Percentiles rank a stretch among this genome's conserved stretches.
Conservation (phyloP, 2,329 filamentous ascomycete species). For the Pyrenophora graminea region DNA sequence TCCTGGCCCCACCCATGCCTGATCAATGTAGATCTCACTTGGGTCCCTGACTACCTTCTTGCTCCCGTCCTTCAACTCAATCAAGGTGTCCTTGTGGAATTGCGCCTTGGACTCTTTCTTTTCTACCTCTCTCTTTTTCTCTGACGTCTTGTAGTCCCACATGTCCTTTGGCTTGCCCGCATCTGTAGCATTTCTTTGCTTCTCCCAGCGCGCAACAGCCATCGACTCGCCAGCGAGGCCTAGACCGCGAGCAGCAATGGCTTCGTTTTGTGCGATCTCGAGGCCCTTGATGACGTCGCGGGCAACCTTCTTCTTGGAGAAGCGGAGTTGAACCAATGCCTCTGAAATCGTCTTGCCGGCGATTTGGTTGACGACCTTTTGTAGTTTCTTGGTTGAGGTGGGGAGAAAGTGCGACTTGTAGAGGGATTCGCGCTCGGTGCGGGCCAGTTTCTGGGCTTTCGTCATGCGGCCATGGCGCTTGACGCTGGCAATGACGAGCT, state of each 20-base stretch:
- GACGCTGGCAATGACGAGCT: constrained; percentile 79
- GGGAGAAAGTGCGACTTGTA: constrained; percentile 73
- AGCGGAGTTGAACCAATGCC: constrained; percentile 91
- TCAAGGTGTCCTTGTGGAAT: constrained; percentile 55
- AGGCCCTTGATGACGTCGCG: constrained; percentile 78
- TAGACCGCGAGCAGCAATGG: constrained; percentile 82
- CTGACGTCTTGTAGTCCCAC: constrained; percentile 19
- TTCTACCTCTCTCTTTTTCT: constrained; percentile 5
- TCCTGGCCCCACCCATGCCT: constrained; percentile 89
- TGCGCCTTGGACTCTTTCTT: constrained; percentile 15
- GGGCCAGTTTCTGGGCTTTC: constrained; percentile 68
- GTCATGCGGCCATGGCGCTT: constrained; percentile 68
- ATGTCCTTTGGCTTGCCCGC: constrained; percentile 12
- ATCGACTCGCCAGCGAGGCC: constrained; percentile 59
- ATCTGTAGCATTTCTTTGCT: constrained; percentile 21
- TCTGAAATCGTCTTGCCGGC: constrained; percentile 92
- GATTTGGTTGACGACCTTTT: constrained; percentile 84
- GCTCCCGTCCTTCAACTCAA: constrained; percentile 75
- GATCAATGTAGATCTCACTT: constrained; percentile 83
- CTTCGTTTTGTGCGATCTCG: constrained; percentile 78
- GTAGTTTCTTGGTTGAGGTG: constrained; percentile 90
- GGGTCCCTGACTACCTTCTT: constrained; percentile 72
- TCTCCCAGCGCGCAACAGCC: constrained; percentile 27
- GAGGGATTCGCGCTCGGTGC: constrained; percentile 63
- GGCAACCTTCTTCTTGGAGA: constrained; percentile 91